These are phyloP conservation scores for Fagus crenata DNA, from an alignment of 306 rosid genomes.

Conservation along the genomic window DNA sequence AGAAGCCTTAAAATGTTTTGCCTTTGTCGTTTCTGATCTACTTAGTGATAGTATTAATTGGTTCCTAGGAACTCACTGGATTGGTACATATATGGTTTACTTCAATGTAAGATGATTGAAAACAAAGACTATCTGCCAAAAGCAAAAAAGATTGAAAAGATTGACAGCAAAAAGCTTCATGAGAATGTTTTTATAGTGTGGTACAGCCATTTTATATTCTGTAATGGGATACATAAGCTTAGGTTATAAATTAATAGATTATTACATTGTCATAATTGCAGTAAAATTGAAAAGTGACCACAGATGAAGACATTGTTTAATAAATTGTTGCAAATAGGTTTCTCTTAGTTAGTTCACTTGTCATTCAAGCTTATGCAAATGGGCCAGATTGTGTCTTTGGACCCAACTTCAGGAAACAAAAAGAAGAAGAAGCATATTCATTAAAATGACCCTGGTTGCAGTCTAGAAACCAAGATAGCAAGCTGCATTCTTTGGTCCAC, in stretches of 20 bases:
- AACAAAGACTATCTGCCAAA: background rate
- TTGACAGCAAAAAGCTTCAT: background rate
- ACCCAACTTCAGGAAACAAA: background rate
- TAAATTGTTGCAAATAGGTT: background rate
- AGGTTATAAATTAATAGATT: background rate
- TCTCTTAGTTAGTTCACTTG: background rate
- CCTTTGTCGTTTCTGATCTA: background rate
- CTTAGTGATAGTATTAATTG: too few species aligned
- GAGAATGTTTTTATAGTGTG: background rate
- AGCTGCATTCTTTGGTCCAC: too few species aligned
- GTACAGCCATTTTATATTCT: background rate
- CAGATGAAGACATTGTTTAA: background rate
- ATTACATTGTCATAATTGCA: background rate
- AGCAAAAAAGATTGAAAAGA: background rate
- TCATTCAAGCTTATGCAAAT: background rate
- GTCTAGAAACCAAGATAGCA: background rate
- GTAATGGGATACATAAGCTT: background rate
- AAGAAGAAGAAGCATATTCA: background rate
- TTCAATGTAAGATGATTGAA: background rate
- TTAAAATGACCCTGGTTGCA: background rate
- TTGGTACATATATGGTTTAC: background rate
- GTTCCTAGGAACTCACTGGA: background rate
- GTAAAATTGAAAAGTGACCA: background rate
- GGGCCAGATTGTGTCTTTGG: background rate
- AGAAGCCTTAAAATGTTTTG: background rate